Base-by-base conservation (phyloP, 306 rosid genomes). In the Biancaea sappan region DNA sequence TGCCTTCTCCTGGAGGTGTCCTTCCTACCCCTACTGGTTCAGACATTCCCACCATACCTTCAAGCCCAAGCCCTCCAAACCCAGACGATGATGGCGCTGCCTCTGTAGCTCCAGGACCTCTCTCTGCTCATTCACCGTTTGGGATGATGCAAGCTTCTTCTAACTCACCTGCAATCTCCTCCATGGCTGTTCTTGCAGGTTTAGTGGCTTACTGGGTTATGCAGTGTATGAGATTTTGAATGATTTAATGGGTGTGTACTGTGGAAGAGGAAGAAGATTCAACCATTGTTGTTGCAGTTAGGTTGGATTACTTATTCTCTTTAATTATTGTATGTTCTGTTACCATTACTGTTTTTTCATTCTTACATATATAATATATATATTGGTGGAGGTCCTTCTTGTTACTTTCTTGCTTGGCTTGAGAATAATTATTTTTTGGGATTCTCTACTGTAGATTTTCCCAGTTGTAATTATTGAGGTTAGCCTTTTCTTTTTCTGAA, bases 31-130 rank as follows among this genome's bases (percentile, higher is more conserved):
- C 98, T 24, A 35, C 83, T 71, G 88, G 86, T 29, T 81, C 87
- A 57, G 84, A 86, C 16, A 84, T 84, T 16, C 92, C 97, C 82
- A 91, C 87, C 75, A 91, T 94, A 77, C 97, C 98, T 63, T 89
- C 98, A 18, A 91, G 81, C 80, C 98, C 93, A 37, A 93, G 98
- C 79, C 96, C 98, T 67, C 94, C 92, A 25, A 89, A 93, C 79
- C 98, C 96, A 18, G 98, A 93, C 63, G 90, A 83, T 21, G 29
- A 60, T 28, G 47, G 4, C 1, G 6, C 8, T 44, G 50, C 5
- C 8, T 54, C 38, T 3, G 61, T 32, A 0, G 85, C 92, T 0
- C 76, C 74, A 1, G 95, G 90, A 14, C 91, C 98, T 13, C 66
- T 74, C 47, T 63, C 83, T 62, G 92, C 97, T 3, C 60, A 88